A percentile compares a stretch with the other conserved stretches of the same genome.
These are phyloP conservation scores for Vigna unguiculata DNA, from an alignment of 306 rosid species.

Conservation along the genomic window DNA sequence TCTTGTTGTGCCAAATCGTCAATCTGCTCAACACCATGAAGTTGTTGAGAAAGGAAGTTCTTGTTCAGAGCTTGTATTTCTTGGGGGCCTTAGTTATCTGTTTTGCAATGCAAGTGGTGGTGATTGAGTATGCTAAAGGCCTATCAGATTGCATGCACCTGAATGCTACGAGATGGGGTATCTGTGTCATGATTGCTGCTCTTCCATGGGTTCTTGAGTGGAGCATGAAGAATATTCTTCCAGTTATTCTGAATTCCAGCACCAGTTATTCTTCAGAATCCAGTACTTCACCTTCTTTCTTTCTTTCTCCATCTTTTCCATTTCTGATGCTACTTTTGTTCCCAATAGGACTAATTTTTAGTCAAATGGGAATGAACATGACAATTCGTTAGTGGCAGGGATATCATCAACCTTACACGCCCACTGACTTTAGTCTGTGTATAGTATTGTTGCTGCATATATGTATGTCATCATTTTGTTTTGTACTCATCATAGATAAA, in stretches of 20 bases:
- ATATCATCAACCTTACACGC: not conserved
- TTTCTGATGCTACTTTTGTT: slow-evolving; percentile 44
- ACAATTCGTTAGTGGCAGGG: slow-evolving; percentile 14
- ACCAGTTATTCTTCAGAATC: not conserved
- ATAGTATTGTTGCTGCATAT: not conserved
- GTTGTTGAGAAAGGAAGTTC: slow-evolving; percentile 42
- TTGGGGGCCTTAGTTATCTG: slow-evolving; percentile 47
- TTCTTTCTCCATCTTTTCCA: slow-evolving; percentile 25
- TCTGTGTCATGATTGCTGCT: slow-evolving; percentile 56
- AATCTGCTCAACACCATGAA: slow-evolving; percentile 57
- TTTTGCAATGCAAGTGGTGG: slow-evolving; percentile 53
- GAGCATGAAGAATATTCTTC: slow-evolving; percentile 30
- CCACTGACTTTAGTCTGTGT: not conserved
- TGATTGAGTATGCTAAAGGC: slow-evolving; percentile 50
- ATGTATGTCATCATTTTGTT: not conserved
- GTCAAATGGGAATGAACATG: slow-evolving; percentile 8
- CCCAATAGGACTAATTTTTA: slow-evolving; percentile 31
- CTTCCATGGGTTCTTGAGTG: slow-evolving; percentile 49
- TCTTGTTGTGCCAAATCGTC: slow-evolving; percentile 62
- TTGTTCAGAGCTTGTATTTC: slow-evolving; percentile 48
- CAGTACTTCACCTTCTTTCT: slow-evolving; percentile 17
- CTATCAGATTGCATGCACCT: slow-evolving; percentile 43
- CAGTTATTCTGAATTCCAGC: not conserved
- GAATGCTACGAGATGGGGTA: slow-evolving; percentile 58
- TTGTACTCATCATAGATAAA: not conserved